A percentile compares a stretch with the other conserved stretches of the same genome.
phyloP scores from a whole-genome alignment of 768 basidiomycete genomes.

The Amanita polypyramis region DNA sequence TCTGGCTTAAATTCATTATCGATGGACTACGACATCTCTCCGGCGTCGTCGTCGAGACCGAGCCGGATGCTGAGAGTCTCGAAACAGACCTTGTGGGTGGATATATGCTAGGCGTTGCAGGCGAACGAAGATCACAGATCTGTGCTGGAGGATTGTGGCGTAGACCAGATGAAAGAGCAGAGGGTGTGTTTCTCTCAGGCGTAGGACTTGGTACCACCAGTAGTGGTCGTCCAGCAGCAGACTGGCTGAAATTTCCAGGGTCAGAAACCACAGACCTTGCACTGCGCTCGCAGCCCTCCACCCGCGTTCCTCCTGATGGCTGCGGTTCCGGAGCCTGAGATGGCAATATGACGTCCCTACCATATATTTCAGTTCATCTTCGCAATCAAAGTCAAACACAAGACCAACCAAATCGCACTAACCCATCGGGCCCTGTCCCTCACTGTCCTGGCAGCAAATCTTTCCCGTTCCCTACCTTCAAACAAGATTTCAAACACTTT shows the following conservation, averaged over 20 bases:
- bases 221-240: not conserved
- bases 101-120: slow-evolving; percentile 16
- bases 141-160: slow-evolving; percentile 4
- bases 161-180: not conserved
- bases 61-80: slow-evolving; percentile 10
- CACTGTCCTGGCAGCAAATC: slow-evolving; percentile 51
- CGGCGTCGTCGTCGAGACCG: not conserved
- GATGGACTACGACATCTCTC: slow-evolving; percentile 35
- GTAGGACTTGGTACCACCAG: not conserved
- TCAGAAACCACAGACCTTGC: not conserved
- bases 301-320: slow-evolving; percentile 11
- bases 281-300: not conserved
- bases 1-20: slow-evolving; percentile 45
- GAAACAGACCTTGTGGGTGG: slow-evolving; percentile 15
- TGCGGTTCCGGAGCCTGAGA: slow-evolving; percentile 16
- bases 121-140: slow-evolving; percentile 9
- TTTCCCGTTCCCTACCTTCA: slow-evolving; percentile 38
- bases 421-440: slow-evolving; percentile 66
- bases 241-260: not conserved
- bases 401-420: slow-evolving; percentile 57
- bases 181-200: not conserved
- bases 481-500: slow-evolving; percentile 61
- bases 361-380: slow-evolving; percentile 1
- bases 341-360: slow-evolving; percentile 51
- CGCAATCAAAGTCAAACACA: not conserved